Evolutionary conservation across 108 stramenopile genomes (phyloP), one percentile per base, ranked within the genome.

Genomic region (Nannochloropsis gaditana): DNA sequence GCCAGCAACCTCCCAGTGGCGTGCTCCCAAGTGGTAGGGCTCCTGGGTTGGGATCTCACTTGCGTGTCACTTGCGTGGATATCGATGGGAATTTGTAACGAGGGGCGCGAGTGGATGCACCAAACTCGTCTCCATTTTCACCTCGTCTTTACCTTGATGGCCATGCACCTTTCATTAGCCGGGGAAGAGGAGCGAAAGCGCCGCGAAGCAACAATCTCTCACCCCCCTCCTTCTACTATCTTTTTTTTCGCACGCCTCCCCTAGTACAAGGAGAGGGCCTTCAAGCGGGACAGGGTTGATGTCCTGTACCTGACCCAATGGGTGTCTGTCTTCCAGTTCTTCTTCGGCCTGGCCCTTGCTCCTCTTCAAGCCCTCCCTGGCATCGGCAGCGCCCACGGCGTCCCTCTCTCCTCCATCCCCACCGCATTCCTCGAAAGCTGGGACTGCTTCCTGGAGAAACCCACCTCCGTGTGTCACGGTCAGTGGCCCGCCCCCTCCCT

Each of bases 291-390:
- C 21, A 43, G 83, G 11, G 83, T 59, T 15, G 79, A 84, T 41
- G 86, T 87, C 59, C 41, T 87, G 9, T 84, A 84, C 79, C 79
- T 87, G 41, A 87, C 86, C 80, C 86, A 84, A 83, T 44, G 31
- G 42, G 86, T 87, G 43, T 84, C 83, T 15, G 17, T 83, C 43
- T 84, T 80, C 84, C 86, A 87, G 50, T 9, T 87, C 41, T 9
- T 87, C 41, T 21, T 84, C 6, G 86, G 86, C 2, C 43, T 87
- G 42, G 43, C n/a, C 42, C 42, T 87, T 21, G 11, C 44, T 9
- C 84, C 84, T 9, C 59, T 84, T 6, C 82, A 83, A 21, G 41
- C 59, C 45, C 9, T 86, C 2, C 82, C 86, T 21, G 86, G 83
- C 43, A 73, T 86, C 10, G 85, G 50, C 9, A 81, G 81, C 59